Conservation (phyloP, 352 stramenopile genomes). For the Phytophthora macrochlamydospora region DNA sequence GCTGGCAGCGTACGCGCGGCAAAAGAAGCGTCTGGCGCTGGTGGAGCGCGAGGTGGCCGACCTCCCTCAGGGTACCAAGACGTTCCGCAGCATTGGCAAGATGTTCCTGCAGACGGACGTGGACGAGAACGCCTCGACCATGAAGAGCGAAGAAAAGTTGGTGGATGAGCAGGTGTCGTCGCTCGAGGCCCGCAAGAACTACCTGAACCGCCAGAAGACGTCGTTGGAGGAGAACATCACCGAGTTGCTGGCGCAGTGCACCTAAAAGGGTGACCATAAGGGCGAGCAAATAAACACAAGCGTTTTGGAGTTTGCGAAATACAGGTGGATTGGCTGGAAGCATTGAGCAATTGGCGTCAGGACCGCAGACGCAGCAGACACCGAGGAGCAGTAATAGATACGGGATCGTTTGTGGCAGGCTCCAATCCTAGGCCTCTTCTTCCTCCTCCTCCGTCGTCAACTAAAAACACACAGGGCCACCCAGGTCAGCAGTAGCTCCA, state of each 20-base stretch:
- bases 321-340: conserved; percentile 24
- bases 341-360: conserved; percentile 19
- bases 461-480: conserved; percentile 26
- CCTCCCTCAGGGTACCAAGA: conserved; percentile 63
- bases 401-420: conserved; percentile 3
- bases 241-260: conserved; percentile 79
- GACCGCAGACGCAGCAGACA: background rate
- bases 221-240: conserved; percentile 86
- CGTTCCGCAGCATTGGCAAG: conserved; percentile 82
- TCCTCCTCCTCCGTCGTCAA: conserved; percentile 76
- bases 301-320: conserved; percentile 8
- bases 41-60: conserved; percentile 75
- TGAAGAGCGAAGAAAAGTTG: conserved; percentile 64
- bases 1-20: conserved; percentile 53
- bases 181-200: conserved; percentile 82
- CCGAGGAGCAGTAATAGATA: conserved; percentile 23
- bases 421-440: conserved; percentile 33
- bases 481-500: background rate
- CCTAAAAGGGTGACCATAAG: conserved; percentile 24
- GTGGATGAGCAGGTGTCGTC: conserved; percentile 75
- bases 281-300: background rate
- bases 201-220: conserved; percentile 78
- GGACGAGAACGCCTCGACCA: conserved; percentile 55
- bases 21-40: conserved; percentile 81
- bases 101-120: conserved; percentile 78